Conservation (phyloP, 169 alveolate species). For the Plasmodium vivax region DNA sequence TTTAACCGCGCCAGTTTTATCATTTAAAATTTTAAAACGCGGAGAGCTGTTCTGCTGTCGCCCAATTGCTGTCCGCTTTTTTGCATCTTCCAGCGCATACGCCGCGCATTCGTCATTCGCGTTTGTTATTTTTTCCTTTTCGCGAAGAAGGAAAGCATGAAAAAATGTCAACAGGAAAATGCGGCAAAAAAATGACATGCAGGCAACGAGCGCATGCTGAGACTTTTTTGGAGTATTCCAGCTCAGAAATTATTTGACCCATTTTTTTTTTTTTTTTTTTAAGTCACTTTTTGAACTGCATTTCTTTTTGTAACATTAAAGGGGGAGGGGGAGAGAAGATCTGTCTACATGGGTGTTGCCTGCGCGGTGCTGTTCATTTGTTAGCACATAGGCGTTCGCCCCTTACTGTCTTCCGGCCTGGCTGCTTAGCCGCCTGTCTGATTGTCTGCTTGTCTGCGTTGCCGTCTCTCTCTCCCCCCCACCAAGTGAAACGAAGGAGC, state of each 20-base stretch:
- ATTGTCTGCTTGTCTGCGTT: not conserved
- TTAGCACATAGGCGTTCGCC: not conserved
- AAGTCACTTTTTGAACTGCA: not conserved
- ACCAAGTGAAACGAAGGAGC: not conserved
- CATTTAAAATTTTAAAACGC: not conserved
- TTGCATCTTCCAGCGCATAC: not conserved
- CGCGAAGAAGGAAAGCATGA: not conserved
- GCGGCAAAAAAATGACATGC: not conserved
- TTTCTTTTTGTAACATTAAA: not conserved
- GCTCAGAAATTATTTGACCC: not conserved
- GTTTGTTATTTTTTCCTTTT: not conserved
- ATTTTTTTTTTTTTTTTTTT: not conserved
- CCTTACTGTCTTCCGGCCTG: not conserved
- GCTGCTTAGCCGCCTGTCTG: not conserved
- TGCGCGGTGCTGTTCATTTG: not conserved
- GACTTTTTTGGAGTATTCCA: not conserved
- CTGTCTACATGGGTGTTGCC: not conserved
- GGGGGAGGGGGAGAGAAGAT: not conserved
- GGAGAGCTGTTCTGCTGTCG: not conserved
- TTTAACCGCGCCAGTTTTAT: not conserved
- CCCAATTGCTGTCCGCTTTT: not conserved
- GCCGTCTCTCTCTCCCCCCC: not conserved
- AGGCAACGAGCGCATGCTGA: not conserved
- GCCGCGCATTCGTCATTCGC: not conserved
- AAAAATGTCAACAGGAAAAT: not conserved